phyloP scores from a whole-genome alignment of 768 basidiomycete genomes.

The Sarcomyxa edulis region DNA sequence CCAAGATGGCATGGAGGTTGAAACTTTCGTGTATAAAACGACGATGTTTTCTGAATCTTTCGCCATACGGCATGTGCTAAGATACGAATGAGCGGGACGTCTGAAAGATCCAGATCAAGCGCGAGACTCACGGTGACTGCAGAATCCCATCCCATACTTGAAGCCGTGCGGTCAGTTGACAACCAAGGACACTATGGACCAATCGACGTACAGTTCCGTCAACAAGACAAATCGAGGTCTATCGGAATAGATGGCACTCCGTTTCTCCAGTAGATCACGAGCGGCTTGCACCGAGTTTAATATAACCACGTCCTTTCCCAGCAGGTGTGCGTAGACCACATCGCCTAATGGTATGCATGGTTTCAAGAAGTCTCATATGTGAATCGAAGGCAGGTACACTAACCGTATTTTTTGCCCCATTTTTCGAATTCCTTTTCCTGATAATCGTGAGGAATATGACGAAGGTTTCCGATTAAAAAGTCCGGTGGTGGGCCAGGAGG shows the following conservation, averaged over 20 bases:
- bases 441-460: slow-evolving; percentile 35
- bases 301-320: slow-evolving; percentile 44
- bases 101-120: not conserved
- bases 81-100: not conserved
- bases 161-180: not conserved
- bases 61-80: slow-evolving; percentile 23
- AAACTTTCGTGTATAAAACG: slow-evolving; percentile 46
- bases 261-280: slow-evolving; percentile 46
- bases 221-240: slow-evolving; percentile 43
- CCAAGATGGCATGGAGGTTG: slow-evolving; percentile 34
- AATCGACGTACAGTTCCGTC: slow-evolving; percentile 36
- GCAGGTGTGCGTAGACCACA: slow-evolving; percentile 32
- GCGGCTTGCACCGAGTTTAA: slow-evolving; percentile 41
- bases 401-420: slow-evolving; percentile 41
- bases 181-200: not conserved
- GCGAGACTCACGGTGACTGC: slow-evolving; percentile 1
- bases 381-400: slow-evolving; percentile 8
- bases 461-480: slow-evolving; percentile 43
- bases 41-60: slow-evolving; percentile 47
- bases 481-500: slow-evolving; percentile 44
- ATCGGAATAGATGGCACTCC: slow-evolving; percentile 51
- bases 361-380: not conserved
- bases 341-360: slow-evolving; percentile 28
- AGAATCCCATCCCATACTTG: slow-evolving; percentile 7
- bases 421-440: slow-evolving; percentile 34